phyloP scores from a whole-genome alignment of 192 early-diverging fungal genomes.

The Globomyces pollinis-pini region DNA sequence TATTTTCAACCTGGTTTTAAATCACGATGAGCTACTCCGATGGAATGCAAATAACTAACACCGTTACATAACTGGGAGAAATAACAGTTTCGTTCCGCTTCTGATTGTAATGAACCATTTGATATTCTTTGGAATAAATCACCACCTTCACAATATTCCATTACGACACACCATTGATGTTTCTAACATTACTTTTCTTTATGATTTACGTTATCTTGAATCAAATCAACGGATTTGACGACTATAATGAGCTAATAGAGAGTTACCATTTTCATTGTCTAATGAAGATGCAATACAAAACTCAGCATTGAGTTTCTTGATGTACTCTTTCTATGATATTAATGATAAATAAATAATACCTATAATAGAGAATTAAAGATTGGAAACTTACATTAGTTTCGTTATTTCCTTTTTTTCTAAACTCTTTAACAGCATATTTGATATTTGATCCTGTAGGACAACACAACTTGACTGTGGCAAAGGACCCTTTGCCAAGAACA shows the following conservation, averaged over 20 bases:
- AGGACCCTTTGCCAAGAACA: constrained; percentile 80
- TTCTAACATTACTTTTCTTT: constrained; percentile 17
- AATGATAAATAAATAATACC: too few relatives aligned
- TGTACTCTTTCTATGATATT: constrained; percentile 70
- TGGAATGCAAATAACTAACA: constrained; percentile 80
- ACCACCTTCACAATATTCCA: constrained; percentile 94
- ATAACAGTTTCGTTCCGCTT: constrained; percentile 44
- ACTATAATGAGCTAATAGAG: too few relatives aligned
- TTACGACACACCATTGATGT: constrained; percentile 57
- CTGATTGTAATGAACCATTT: constrained; percentile 52
- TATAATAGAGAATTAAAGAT: background rate
- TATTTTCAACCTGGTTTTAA: constrained; percentile 67
- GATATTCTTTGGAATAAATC: constrained; percentile 80
- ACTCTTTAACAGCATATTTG: constrained; percentile 88
- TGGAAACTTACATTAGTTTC: constrained; percentile 58
- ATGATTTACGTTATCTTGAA: constrained; percentile 79
- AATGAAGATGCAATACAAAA: constrained; percentile 92
- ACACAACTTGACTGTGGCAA: constrained; percentile 82
- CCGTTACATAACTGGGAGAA: constrained; percentile 89
- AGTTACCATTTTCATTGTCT: constrained; percentile 82
- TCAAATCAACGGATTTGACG: constrained; percentile 90
- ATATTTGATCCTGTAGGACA: constrained; percentile 53
- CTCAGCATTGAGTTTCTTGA: constrained; percentile 91
- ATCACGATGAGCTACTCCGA: constrained; percentile 96
- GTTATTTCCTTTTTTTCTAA: constrained; percentile 72